Evolutionary conservation across 129 eudicot genomes (phyloP).

Genomic region (Flaveria ramosissima): DNA sequence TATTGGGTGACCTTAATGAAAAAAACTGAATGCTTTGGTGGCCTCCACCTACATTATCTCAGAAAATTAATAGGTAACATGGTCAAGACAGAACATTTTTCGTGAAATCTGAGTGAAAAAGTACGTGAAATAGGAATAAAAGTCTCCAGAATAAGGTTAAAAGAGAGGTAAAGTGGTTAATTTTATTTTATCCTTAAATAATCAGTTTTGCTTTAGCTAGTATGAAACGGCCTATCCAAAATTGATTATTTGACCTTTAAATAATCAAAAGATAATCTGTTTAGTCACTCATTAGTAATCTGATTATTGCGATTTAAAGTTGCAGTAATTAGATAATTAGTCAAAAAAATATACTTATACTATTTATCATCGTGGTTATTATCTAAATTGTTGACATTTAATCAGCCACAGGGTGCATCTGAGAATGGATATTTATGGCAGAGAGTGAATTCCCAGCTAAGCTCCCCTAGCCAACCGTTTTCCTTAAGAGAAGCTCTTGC

Average conservation of each 20-base stretch:
- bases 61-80: not conserved
- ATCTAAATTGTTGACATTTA: conserved; percentile 5
- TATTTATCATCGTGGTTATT: not conserved
- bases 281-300: not conserved
- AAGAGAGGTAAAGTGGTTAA: not conserved
- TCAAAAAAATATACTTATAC: not conserved
- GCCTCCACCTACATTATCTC: conserved; percentile 1
- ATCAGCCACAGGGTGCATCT: conserved; percentile 84
- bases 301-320: not conserved
- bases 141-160: not conserved
- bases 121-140: not conserved
- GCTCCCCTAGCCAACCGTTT: conserved; percentile 98
- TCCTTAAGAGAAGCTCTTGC: conserved; percentile 99
- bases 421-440: conserved; percentile 98
- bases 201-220: not conserved
- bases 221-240: not conserved
- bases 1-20: not conserved
- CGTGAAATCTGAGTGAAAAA: not conserved
- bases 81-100: not conserved
- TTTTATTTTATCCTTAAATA: not conserved
- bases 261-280: not conserved
- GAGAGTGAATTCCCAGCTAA: conserved; percentile 87
- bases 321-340: not conserved
- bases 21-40: not conserved
- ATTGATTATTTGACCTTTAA: not conserved